phyloP scores from a whole-genome alignment of 1,284 basidiomycete species.

The Boletus mariae region DNA sequence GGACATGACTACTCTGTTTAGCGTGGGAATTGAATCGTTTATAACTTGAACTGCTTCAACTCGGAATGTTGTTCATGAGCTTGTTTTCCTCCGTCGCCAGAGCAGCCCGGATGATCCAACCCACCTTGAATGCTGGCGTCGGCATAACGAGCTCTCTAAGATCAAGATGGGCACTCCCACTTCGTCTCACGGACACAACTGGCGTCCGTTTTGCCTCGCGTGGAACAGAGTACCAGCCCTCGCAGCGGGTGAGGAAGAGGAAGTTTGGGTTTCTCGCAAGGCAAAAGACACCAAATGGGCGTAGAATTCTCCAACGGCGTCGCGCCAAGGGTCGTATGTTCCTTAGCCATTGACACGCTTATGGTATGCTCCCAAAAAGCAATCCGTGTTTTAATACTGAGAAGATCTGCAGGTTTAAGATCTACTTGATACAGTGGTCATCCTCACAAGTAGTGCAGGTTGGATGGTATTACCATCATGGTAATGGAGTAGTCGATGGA shows the following conservation, averaged over 20 bases:
- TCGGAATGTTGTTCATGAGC: conserved; percentile 17
- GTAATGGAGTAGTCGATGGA: background rate
- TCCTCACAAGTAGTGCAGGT: background rate
- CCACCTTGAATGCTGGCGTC: conserved; percentile 14
- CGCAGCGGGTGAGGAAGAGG: conserved; percentile 32
- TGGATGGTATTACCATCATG: too few relatives aligned
- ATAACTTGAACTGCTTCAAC: background rate
- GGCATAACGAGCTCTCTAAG: conserved; percentile 17
- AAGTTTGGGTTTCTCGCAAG: conserved; percentile 33
- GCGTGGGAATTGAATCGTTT: conserved; percentile 23
- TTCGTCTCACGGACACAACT: conserved; percentile 19
- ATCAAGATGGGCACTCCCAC: conserved; percentile 25
- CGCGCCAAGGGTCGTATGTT: conserved; percentile 39
- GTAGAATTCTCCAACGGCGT: conserved; percentile 37
- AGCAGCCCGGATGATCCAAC: conserved; percentile 24
- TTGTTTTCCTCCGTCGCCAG: conserved; percentile 26
- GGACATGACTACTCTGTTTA: background rate
- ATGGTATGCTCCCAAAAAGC: conserved; percentile 12
- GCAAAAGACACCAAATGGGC: conserved; percentile 31
- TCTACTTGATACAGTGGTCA: background rate
- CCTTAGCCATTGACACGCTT: conserved; percentile 36
- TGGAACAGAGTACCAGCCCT: conserved; percentile 35
- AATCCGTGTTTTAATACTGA: background rate
- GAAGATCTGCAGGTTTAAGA: background rate
- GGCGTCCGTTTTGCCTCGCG: conserved; percentile 34